Evolutionary conservation across 78 protist genomes (phyloP).

Genomic region (Mastigamoeba balamuthi): DNA sequence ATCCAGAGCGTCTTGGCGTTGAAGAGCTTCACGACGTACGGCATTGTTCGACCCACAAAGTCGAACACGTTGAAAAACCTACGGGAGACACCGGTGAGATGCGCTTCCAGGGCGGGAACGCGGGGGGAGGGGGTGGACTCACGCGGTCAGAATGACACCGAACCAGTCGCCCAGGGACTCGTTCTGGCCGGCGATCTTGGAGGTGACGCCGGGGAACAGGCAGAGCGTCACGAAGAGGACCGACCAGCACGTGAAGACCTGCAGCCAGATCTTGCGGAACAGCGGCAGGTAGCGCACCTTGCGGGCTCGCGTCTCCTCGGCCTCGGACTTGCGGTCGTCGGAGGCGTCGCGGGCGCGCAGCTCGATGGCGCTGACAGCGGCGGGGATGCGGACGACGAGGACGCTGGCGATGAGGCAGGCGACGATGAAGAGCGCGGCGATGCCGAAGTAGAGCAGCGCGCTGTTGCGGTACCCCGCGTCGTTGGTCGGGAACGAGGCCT

Average conservation of each 20-base stretch:
- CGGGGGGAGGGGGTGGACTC: too few species aligned
- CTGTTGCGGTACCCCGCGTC: neutral
- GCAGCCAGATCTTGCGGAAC: neutral
- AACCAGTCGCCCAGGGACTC: neutral
- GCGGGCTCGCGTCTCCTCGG: too few species aligned
- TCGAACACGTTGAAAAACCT: neutral
- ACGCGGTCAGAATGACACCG: neutral
- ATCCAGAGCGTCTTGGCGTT: neutral
- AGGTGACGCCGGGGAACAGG: neutral
- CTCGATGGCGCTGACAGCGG: too few species aligned
- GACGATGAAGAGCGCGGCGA: neutral
- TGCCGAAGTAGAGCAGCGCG: neutral
- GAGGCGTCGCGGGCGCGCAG: too few species aligned
- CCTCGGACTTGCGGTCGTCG: too few species aligned
- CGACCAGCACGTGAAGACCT: neutral
- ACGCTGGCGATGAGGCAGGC: neutral
- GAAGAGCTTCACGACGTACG: neutral
- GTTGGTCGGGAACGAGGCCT: neutral
- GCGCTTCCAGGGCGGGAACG: too few species aligned
- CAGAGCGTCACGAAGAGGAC: neutral
- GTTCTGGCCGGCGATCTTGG: neutral
- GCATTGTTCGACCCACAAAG: neutral
- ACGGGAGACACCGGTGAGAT: too few species aligned
- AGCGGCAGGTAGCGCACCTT: too few species aligned
- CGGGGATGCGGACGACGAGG: neutral